Base-by-base conservation (phyloP, 345 rosid species). In the Aquilaria sinensis region DNA sequence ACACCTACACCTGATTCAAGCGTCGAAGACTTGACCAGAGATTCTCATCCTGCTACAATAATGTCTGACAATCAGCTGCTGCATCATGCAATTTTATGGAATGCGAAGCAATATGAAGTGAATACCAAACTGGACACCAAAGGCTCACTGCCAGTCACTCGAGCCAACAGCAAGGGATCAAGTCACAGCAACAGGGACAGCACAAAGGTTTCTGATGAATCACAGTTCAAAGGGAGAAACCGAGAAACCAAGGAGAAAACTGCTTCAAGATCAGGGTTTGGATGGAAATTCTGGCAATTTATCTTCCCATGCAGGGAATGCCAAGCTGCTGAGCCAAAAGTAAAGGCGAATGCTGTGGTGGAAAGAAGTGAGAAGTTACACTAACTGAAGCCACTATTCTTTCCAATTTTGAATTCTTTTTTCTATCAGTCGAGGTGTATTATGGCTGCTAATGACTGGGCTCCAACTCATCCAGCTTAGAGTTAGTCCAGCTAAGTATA, bases 271-370 rank as follows among this genome's bases (percentile, higher is more conserved):
- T 72, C 72, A 11, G 58, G 66, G 29, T 62, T 69, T 41, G 76
- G 64, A 14, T 58, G 12, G 65, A 77, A 66, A 71, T 31, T 79
- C 32, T 61, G 2, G 16, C 51, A 75, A 53, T 54, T 84, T 61
- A 29, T 79, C 51, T 75, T 73, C 14, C 81, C 84, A 30, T 79
- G 84, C 74, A 66, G 69, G 67, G 77, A 74, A 63, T 77, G 83
- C 70, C 72, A 57, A 47, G 75, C 78, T 15, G 47, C 37, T 49
- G 67, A 70, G 60, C 77, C 83, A 52, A 29, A 60, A 0, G 32
- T 41, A 16, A 68, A 66, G 64, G 64, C 31, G 37, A 62, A 53
- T 52, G 47, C 37, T 13, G 14, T 14, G 10, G 37, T 56, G 57
- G 52, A 30, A 47, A 47, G 48, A 63, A 37, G 50, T 45, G 12